Percentiles rank a stretch among this genome's conserved stretches.
Conservation (phyloP, 164 flowering plant genomes). For the Stephania yunnanensis region DNA sequence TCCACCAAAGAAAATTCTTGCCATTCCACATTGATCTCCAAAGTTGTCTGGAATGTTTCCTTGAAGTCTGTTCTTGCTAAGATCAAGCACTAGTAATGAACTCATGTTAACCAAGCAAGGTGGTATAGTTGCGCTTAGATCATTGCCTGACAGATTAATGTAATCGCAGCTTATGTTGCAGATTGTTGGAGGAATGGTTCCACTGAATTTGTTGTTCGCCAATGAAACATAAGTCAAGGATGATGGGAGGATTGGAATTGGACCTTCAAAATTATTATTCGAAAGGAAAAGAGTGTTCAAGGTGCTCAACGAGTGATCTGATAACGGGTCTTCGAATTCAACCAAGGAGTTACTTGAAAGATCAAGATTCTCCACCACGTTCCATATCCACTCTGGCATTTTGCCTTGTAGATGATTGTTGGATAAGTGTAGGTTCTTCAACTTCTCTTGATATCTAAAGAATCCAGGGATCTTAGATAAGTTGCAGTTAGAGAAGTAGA, state of each 20-base stretch:
- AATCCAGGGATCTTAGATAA: neutral
- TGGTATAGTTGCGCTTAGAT: neutral
- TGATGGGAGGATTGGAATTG: conserved; percentile 22
- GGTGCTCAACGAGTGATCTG: neutral
- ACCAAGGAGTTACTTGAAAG: conserved; percentile 1
- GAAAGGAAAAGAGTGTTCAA: neutral
- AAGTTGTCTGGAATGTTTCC: conserved; percentile 39
- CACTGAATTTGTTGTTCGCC: conserved; percentile 17
- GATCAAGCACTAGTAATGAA: conserved; percentile 36
- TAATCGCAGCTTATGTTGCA: neutral
- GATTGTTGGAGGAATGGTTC: conserved; percentile 8
- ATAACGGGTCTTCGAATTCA: neutral
- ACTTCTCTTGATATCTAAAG: neutral
- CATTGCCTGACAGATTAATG: neutral
- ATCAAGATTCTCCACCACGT: conserved; percentile 10
- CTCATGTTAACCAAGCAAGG: neutral
- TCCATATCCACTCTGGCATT: neutral
- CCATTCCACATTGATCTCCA: conserved; percentile 22
- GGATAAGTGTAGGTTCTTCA: neutral
- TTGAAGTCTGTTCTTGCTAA: conserved; percentile 31
- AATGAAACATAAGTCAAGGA: conserved; percentile 29
- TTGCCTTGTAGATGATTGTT: neutral
- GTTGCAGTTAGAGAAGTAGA: neutral
- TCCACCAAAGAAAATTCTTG: conserved; percentile 36
- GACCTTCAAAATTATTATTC: neutral